phyloP scores from a whole-genome alignment of 208 protist species.

The Leishmania turanica region DNA sequence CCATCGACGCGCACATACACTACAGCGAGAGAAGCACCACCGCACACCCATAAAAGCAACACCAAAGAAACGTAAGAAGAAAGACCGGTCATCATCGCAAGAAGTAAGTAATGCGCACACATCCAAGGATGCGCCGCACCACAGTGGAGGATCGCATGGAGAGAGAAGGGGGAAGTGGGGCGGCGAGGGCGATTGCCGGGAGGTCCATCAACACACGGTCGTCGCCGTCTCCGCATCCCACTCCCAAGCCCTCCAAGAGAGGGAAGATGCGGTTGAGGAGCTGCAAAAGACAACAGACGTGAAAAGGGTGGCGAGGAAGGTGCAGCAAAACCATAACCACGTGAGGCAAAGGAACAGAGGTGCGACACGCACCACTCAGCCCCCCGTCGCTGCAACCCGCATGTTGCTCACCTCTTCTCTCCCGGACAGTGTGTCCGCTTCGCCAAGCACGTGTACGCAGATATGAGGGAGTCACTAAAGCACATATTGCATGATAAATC shows the following conservation, averaged over 20 bases:
- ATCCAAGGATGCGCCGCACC: neutral
- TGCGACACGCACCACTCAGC: neutral
- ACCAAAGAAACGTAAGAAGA: conserved; percentile 5
- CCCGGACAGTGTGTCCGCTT: neutral
- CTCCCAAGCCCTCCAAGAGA: neutral
- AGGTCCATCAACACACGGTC: neutral
- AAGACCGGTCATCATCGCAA: neutral
- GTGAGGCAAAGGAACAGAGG: neutral
- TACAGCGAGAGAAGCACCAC: neutral
- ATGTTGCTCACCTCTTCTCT: neutral
- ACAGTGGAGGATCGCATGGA: neutral
- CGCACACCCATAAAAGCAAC: neutral
- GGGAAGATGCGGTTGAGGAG: neutral
- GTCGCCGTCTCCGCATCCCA: neutral
- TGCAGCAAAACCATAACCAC: conserved; percentile 1
- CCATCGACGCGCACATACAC: neutral
- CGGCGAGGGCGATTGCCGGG: neutral
- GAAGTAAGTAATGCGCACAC: neutral
- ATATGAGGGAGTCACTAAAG: neutral
- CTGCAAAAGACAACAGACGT: neutral
- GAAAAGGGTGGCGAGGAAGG: neutral
- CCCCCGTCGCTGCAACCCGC: neutral
- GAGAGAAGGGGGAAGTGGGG: neutral
- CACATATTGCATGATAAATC: neutral
- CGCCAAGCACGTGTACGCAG: neutral